These are phyloP conservation scores for Salisapilia sapeloensis DNA, from an alignment of 352 stramenopile species.

Conservation along the genomic window DNA sequence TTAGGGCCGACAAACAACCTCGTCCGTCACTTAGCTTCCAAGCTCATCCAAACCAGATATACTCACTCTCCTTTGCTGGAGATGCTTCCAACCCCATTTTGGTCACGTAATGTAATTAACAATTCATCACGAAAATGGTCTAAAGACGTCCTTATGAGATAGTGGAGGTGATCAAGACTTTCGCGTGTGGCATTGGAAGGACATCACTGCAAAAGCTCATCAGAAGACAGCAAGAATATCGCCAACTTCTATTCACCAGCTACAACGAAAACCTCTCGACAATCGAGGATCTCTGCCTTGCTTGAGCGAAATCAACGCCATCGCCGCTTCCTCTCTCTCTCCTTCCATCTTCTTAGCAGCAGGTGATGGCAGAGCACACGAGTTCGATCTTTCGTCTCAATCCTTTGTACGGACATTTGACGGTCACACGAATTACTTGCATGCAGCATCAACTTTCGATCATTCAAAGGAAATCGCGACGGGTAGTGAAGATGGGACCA, in stretches of 20 bases:
- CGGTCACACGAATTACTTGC: constrained; percentile 44
- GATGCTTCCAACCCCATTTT: constrained; percentile 29
- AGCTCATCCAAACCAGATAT: constrained; percentile 56
- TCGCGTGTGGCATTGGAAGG: constrained; percentile 54
- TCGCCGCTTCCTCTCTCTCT: constrained; percentile 13
- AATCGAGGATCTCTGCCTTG: constrained; percentile 38
- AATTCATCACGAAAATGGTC: too few species aligned
- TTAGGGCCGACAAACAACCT: constrained; percentile 18
- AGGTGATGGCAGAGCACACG: constrained; percentile 37
- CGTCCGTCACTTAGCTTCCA: constrained; percentile 38
- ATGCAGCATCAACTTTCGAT: constrained; percentile 37
- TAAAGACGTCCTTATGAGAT: too few species aligned
- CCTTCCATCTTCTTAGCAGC: constrained; percentile 36
- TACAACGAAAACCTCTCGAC: constrained; percentile 33
- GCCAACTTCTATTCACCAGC: constrained; percentile 9
- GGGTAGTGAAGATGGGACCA: constrained; percentile 43
- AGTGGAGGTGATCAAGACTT: constrained; percentile 68
- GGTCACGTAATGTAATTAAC: too few species aligned
- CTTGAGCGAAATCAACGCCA: constrained; percentile 47
- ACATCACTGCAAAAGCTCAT: constrained; percentile 23
- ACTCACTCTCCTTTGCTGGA: constrained; percentile 47
- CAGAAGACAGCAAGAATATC: not conserved
- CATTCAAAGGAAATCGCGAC: constrained; percentile 59
- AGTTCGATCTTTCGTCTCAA: constrained; percentile 33
- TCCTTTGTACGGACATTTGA: constrained; percentile 31